phyloP scores from a whole-genome alignment of 1,284 basidiomycete species.

The Gymnopus androsaceus region DNA sequence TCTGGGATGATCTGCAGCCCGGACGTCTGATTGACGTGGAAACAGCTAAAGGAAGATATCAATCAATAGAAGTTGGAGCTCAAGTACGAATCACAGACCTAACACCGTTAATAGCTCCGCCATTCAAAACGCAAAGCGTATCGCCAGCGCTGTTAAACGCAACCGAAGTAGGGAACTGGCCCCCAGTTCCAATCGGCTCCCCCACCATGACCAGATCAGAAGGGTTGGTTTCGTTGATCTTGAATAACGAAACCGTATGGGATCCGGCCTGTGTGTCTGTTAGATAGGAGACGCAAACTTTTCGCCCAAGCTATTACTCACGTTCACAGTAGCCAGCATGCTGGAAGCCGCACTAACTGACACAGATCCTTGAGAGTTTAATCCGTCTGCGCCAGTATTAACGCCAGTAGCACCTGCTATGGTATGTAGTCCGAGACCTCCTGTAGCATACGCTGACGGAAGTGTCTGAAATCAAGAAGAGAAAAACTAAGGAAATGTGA shows the following conservation, averaged over 20 bases:
- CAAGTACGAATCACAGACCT: constrained; percentile 30
- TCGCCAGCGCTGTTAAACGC: constrained; percentile 41
- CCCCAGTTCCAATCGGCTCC: constrained; percentile 39
- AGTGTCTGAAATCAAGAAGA: constrained; percentile 26
- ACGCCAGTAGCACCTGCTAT: constrained; percentile 17
- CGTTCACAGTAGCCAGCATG: constrained; percentile 46
- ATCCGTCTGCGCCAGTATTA: constrained; percentile 30
- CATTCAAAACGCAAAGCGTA: constrained; percentile 46
- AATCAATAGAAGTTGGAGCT: neutral
- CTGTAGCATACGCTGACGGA: constrained; percentile 34
- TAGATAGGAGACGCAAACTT: neutral
- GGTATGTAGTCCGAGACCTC: constrained; percentile 43
- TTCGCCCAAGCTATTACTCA: constrained; percentile 21
- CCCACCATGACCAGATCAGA: constrained; percentile 42
- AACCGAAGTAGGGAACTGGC: constrained; percentile 51
- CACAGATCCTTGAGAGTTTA: constrained; percentile 49
- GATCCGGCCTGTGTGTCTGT: constrained; percentile 40
- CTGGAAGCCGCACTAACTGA: constrained; percentile 40
- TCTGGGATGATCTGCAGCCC: constrained; percentile 36
- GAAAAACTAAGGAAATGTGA: neutral
- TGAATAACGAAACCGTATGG: constrained; percentile 47
- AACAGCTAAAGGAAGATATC: constrained; percentile 36
- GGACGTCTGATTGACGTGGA: constrained; percentile 37
- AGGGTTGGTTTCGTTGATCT: constrained; percentile 42
- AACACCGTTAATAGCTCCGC: constrained; percentile 46